Conservation (phyloP, 306 rosid species). For the Medicago lupulina region DNA sequence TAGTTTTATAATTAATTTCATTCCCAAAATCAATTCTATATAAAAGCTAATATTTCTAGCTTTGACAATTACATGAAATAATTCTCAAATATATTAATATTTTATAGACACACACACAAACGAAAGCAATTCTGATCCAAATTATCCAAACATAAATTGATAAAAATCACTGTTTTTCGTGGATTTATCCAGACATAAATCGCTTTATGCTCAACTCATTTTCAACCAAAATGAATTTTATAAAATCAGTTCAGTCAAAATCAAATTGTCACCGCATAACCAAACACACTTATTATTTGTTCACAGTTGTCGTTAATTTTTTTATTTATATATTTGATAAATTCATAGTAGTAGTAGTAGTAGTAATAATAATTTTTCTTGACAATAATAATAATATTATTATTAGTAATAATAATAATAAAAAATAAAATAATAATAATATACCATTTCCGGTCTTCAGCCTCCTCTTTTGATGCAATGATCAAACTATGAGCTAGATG, state of each 20-base stretch:
- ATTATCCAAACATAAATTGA: neutral
- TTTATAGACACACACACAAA: neutral
- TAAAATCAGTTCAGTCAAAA: neutral
- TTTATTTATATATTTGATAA: neutral
- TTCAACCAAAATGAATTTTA: neutral
- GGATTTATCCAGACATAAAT: neutral
- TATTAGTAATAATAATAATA: too few relatives aligned
- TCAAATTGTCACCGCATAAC: neutral
- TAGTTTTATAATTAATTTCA: neutral
- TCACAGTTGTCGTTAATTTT: neutral
- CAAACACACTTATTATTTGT: constrained; percentile 4
- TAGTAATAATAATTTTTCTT: too few relatives aligned
- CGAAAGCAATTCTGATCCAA: neutral
- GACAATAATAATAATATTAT: too few relatives aligned
- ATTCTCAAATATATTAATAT: neutral
- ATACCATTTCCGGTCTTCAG: constrained; percentile 11
- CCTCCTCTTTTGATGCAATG: constrained; percentile 24
- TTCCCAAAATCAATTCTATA: neutral
- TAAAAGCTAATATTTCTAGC: neutral
- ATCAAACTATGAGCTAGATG: constrained; percentile 29
- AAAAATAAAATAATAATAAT: neutral
- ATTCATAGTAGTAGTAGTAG: too few relatives aligned
- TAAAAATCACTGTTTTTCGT: neutral
- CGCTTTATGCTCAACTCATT: neutral
- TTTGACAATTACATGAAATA: neutral